Conservation (phyloP, 768 basidiomycete genomes). For the Boletellus ananiceps region DNA sequence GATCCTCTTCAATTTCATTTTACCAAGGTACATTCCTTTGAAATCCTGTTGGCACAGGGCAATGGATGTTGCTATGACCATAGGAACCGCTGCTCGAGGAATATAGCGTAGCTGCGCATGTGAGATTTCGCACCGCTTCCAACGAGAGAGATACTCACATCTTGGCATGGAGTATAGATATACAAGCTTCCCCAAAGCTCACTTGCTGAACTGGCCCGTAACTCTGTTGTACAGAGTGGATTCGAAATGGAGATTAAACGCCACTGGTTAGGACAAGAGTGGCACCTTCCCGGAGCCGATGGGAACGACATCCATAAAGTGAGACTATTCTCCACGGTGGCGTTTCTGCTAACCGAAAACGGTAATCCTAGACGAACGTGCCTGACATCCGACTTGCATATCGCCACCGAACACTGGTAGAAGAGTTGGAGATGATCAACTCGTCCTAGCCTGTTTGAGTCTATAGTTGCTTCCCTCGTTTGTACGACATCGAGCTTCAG, state of each 20-base stretch:
- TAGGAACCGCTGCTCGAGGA: constrained; percentile 95
- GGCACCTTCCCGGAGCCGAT: constrained; percentile 88
- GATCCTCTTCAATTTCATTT: constrained; percentile 97
- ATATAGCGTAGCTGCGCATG: constrained; percentile 96
- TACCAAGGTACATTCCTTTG: constrained; percentile 66
- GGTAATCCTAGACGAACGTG: constrained; percentile 77
- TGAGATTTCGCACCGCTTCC: constrained; percentile 32
- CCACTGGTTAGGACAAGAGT: constrained; percentile 89
- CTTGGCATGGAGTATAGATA: constrained; percentile 48
- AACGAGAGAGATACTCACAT: neutral
- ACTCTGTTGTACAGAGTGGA: constrained; percentile 93
- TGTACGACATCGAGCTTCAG: neutral
- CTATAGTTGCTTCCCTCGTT: neutral
- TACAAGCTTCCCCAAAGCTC: constrained; percentile 95
- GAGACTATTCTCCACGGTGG: neutral
- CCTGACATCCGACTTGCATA: constrained; percentile 89
- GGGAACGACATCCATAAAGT: constrained; percentile 98
- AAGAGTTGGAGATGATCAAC: constrained; percentile 73
- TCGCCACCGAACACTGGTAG: constrained; percentile 83
- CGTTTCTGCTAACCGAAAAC: constrained; percentile 5
- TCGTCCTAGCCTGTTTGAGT: constrained; percentile 13
- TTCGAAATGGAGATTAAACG: constrained; percentile 99
- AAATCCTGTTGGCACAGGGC: neutral
- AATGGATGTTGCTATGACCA: neutral
- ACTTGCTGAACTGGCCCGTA: constrained; percentile 94